Evolutionary conservation across 2,329 filamentous ascomycete genomes (phyloP), one percentile per base, ranked within the genome.

Genomic region (Emergomyces orientalis): DNA sequence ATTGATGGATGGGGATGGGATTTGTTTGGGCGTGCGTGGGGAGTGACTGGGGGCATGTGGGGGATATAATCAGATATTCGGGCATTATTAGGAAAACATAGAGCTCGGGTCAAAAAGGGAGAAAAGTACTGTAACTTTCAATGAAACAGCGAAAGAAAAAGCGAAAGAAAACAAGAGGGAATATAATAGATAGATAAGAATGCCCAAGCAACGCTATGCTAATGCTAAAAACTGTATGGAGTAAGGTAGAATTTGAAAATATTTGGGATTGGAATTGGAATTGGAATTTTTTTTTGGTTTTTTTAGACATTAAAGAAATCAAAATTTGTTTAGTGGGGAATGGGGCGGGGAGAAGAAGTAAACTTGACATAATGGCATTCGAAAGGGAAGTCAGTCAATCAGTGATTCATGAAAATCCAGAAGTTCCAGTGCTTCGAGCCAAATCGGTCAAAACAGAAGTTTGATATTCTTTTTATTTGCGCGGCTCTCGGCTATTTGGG

Each of bases 181-280:
- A 55, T 37, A 34, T 37, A 55, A 37, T 22, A 39, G n/a, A 56
- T 22, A 25, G 7, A 14, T 56, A 13, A 56, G 71, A 74, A 73
- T 74, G 72, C 70, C 73, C 72, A 75, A 74, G 73, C 74, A 73
- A 75, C 74, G 75, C 75, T 76, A 77, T 77, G 75, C 75, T 69
- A 70, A 67, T 71, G 68, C 69, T 68, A 65, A 58, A 49, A 67
- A 67, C 58, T 59, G 17, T 27, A 59, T 17, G 39, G 57, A 59
- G 61, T 62, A 60, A 65, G 68, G 67, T 59, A 22, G 43, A 22
- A 25, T 49, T 17, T 34, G 22, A 47, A 45, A 43, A 19, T 14
- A 41, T 30, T 9, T 37, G 7, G n/a, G n/a, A 8, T 9, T 45
- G n/a, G 22, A 49, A 27, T 27, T 47, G 2, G 7, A n/a, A n/a